Evolutionary conservation across 257 asterid genomes (phyloP), one percentile per base, ranked within the genome.

Genomic region (Anisodus acutangulus): DNA sequence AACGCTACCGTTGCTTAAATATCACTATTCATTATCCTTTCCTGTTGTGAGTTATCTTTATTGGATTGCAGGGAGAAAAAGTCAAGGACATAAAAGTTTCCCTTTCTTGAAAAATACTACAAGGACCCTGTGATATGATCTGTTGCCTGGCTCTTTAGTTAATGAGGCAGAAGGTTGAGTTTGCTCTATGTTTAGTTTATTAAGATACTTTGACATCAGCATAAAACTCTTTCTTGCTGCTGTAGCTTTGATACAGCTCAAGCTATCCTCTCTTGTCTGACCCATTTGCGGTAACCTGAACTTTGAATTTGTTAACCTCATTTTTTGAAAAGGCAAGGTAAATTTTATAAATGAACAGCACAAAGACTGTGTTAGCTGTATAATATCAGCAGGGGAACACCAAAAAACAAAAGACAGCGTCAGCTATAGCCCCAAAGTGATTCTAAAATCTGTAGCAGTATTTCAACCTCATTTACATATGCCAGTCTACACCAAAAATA

Each of bases 181-280:
- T 76, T 53, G 45, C 13, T 76, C 47, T 26, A 11, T 76, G 64
- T 76, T 76, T 76, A 76, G 81, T 35, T 76, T 51, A 12, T 76
- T 76, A 26, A 76, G 63, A 55, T 53, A 76, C 47, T 26, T 76
- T 11, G 13, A 51, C 81, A 76, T 76, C 81, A 51, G 64, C 63
- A 26, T 76, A 26, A 12, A 22, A 19, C 26, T 6, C 81, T 76
- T 76, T 76, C 41, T 51, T 76, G 26, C 63, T 51, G 81, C 22
- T 49, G 47, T 53, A 76, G 81, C 62, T 76, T 76, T 51, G 47
- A 51, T 26, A 51, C 41, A 13, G 59, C 47, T 49, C 63, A 26
- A 76, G 81, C 63, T 51, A 51, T 51, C 81, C 12, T 49, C 47
- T 76, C 81, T 76, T 63, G 51, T 22, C 45, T 51, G 43, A 22